These are phyloP conservation scores for Sporothrix sp. DNA, from an alignment of 2,329 filamentous ascomycete species.

Conservation along the genomic window DNA sequence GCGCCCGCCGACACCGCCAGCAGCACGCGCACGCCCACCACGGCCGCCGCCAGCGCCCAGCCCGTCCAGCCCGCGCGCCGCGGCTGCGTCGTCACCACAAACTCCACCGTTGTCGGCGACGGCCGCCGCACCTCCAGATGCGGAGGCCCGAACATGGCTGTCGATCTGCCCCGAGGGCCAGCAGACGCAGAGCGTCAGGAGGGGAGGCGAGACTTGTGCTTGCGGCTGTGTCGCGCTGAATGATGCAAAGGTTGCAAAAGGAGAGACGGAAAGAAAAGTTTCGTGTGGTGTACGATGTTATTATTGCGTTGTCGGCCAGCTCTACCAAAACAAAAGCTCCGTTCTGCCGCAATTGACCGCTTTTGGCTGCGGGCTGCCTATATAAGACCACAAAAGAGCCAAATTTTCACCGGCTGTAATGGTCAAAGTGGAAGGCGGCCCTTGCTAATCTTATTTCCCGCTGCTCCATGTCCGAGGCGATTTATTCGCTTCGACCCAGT, in stretches of 20 bases:
- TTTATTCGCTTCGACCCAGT: conserved; percentile 30
- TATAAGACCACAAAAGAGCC: conserved; percentile 1
- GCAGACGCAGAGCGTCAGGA: too few relatives aligned
- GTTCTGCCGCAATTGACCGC: conserved; percentile 10
- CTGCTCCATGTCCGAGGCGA: conserved; percentile 43
- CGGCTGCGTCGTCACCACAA: conserved; percentile 77
- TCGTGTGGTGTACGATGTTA: not conserved
- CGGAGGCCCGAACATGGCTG: conserved; percentile 52
- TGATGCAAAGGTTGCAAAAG: not conserved
- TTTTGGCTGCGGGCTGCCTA: not conserved
- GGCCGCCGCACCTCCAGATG: conserved; percentile 56
- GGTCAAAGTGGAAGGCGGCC: conserved; percentile 19
- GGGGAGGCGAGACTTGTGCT: too few relatives aligned
- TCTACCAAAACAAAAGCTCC: too few relatives aligned
- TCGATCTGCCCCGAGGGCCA: too few relatives aligned
- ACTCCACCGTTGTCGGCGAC: conserved; percentile 83
- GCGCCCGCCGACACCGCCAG: conserved; percentile 35
- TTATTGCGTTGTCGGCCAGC: not conserved
- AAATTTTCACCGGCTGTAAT: conserved; percentile 16
- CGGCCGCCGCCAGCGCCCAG: conserved; percentile 33
- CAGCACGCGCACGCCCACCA: conserved; percentile 35
- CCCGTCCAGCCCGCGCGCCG: conserved; percentile 19
- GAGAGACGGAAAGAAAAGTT: not conserved
- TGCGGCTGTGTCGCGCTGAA: not conserved
- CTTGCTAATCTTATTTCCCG: conserved; percentile 38